Evolutionary conservation across 352 stramenopile genomes (phyloP).

Genomic region (Phytophthora uliginosa): DNA sequence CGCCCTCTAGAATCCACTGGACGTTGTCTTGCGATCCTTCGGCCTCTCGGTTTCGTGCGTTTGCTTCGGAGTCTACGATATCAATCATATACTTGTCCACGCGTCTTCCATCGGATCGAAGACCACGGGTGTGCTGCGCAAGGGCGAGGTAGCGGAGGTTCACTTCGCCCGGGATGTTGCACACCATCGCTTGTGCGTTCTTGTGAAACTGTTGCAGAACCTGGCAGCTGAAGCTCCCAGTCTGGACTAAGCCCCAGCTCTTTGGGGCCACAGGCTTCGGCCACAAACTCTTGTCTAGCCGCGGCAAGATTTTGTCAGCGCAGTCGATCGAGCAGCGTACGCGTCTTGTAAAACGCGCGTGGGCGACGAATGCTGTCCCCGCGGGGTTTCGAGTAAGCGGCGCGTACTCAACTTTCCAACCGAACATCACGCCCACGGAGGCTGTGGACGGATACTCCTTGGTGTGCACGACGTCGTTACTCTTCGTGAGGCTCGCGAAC

Average conservation of each 20-base stretch:
- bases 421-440: slow-evolving; percentile 8
- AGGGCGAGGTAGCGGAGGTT: not conserved
- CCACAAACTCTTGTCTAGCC: not conserved
- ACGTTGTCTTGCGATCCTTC: slow-evolving; percentile 9
- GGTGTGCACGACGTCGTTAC: not conserved
- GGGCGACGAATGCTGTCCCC: not conserved
- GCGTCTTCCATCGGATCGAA: not conserved
- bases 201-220: not conserved
- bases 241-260: not conserved
- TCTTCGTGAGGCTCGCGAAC: not conserved
- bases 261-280: not conserved
- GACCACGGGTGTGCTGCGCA: not conserved
- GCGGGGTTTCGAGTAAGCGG: not conserved
- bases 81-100: not conserved
- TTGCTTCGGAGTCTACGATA: not conserved
- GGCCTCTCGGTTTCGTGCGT: not conserved
- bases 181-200: not conserved
- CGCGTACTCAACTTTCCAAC: slow-evolving; percentile 14
- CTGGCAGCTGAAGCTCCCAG: not conserved
- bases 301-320: not conserved
- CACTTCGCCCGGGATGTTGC: not conserved
- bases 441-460: not conserved
- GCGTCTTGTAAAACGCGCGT: slow-evolving; percentile 1
- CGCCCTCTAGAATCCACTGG: slow-evolving; percentile 33
- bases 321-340: not conserved